Base-by-base conservation (phyloP, 768 basidiomycete genomes). In the Filobasidium wieringae region DNA sequence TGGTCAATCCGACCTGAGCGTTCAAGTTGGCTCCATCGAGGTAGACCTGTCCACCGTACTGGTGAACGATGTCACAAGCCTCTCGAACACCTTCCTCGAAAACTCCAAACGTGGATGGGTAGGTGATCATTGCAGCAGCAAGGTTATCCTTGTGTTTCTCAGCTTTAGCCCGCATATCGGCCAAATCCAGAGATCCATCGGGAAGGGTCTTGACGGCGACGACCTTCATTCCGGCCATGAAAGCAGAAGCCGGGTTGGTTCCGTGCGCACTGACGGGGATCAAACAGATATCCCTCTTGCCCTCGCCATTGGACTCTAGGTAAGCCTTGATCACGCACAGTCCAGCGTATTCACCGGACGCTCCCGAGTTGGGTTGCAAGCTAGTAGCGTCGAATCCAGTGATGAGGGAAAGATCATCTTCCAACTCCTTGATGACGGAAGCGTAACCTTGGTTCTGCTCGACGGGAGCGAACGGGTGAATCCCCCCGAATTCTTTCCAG, bases 351-450 rank as follows among this genome's bases (percentile, higher is more conserved):
- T 99, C 95, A 27, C 95, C 95, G 60, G 91, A 88, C 17, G 95
- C 95, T 41, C 95, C 95, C 14, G 95, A 97, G 75, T 99, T 99
- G 33, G 95, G 95, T 72, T 99, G 95, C n/a, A 99, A 80, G 0
- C 89, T 92, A 60, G 90, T 89, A 19, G 90, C 83, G 63, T 88
- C 81, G 77, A 96, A 95, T n/a, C 95, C 95, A 12, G 95, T 97
- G 59, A 97, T 88, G 67, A 80, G 85, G 79, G 88, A 88, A 7
- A 99, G 79, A 76, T 96, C 88, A 22, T 79, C 75, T 72, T 93
- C 90, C 57, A 99, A 78, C 78, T 97, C 95, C 77, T 83, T 82
- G 70, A 97, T 86, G 45, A 97, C 78, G 55, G 80, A 76, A 54
- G 78, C 78, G 72, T 97, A 99, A 2, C 95, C 95, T 65, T 83